Base-by-base conservation (phyloP, 2,329 filamentous ascomycete species). In the Aspergillus piperis region DNA sequence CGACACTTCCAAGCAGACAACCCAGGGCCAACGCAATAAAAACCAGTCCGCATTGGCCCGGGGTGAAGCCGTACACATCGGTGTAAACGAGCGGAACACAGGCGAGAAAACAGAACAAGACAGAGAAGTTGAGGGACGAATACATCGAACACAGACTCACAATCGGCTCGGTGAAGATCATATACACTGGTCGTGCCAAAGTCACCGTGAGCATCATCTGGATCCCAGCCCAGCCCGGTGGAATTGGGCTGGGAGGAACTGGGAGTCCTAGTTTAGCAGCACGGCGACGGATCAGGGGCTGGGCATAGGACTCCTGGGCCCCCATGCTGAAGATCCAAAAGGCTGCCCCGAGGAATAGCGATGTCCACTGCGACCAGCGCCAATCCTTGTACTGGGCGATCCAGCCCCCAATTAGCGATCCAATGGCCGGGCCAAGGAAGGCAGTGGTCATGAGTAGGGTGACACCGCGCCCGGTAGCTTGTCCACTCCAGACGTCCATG, bases 61-160 rank as follows among this genome's bases (percentile, higher is more conserved):
- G 84, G 1, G 82, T 81, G 0, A 85, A 86, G 2, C 81, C 80
- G 71, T 82, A 88, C 70, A 88, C 88, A 4, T 82, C 81, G 84
- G 85, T 88, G 23, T 86, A 80, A 85, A 87, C 88, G 1, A 80
- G 82, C 3, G 79, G 88, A 69, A 96, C 95, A 1, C 91, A 90
- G 0, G 91, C 92, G 54, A 96, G 81, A 80, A 94, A 94, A 48
- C 93, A 86, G 71, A 95, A 96, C 1, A 96, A 84, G 1, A 94
- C 81, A 7, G 83, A 89, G 70, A 92, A 92, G 75, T 89, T 87
- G 75, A 91, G 90, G 38, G 81, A 54, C 1, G 55, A 27, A 21
- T 63, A 63, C 3, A 63, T 52, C 0, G 59, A 59, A 42, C 38
- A 59, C 5, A 63, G 25, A 11, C 21, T 32, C 7, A 61, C 59